Percentiles rank a stretch among this genome's conserved stretches.
Conservation (phyloP, 1,284 basidiomycete species). For the Tranzscheliella williamsii region DNA sequence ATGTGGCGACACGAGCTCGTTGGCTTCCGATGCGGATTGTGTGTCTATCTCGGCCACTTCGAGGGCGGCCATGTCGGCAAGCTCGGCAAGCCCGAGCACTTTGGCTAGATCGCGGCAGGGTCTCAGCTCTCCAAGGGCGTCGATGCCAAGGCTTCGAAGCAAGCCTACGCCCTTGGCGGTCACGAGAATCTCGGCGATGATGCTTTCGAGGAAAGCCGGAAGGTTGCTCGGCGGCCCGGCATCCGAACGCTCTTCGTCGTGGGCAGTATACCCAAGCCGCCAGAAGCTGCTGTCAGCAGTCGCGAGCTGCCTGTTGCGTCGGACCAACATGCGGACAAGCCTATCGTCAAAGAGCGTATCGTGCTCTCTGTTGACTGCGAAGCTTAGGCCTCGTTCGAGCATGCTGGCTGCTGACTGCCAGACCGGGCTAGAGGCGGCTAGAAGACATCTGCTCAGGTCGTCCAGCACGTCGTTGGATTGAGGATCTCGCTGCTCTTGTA, state of each 20-base stretch:
- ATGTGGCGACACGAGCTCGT: no score
- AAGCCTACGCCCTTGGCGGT: slow-evolving; percentile 35
- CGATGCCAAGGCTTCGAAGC: slow-evolving; percentile 34
- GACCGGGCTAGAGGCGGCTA: slow-evolving; percentile 22
- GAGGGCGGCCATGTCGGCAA: not conserved
- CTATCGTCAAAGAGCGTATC: slow-evolving; percentile 26
- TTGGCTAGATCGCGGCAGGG: slow-evolving; percentile 8
- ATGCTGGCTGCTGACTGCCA: slow-evolving; percentile 22
- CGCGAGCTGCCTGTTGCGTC: slow-evolving; percentile 10
- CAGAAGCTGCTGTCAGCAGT: slow-evolving; percentile 27
- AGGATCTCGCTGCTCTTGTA: slow-evolving; percentile 11
- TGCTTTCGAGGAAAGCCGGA: slow-evolving; percentile 24
- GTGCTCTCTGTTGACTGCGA: slow-evolving; percentile 17
- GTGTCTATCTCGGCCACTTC: not conserved
- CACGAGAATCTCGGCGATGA: slow-evolving; percentile 24
- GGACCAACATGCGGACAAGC: slow-evolving; percentile 20
- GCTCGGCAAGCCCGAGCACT: slow-evolving; percentile 8
- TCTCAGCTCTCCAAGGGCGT: slow-evolving; percentile 25
- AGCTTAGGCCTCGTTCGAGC: slow-evolving; percentile 26
- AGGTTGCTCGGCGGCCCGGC: not conserved
- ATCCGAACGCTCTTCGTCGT: not conserved
- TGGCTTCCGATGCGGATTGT: no score
- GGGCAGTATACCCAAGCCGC: slow-evolving; percentile 10
- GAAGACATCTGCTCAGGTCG: slow-evolving; percentile 26
- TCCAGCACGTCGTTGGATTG: slow-evolving; percentile 5